A percentile compares a stretch with the other conserved stretches of the same genome.
These are phyloP conservation scores for Ophiostoma ulmi DNA, from an alignment of 2,329 filamentous ascomycete species.

Conservation along the genomic window DNA sequence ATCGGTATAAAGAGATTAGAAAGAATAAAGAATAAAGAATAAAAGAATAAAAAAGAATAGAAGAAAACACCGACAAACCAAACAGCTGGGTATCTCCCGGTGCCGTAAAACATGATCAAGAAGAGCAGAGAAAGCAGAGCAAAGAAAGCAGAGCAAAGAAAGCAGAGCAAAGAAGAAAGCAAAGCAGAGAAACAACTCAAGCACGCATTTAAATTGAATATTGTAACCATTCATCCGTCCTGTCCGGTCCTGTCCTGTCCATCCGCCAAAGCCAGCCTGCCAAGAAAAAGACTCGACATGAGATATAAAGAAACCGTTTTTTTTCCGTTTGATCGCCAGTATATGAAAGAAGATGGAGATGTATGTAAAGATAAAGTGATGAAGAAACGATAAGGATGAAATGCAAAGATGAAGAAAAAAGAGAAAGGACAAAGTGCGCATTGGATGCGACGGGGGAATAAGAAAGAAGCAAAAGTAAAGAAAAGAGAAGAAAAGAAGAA, in stretches of 20 bases:
- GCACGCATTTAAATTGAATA: neutral
- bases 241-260: constrained; percentile 1
- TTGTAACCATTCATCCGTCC: neutral
- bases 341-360: neutral
- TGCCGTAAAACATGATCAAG: neutral
- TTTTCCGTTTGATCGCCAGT: constrained; percentile 11
- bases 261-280: constrained; percentile 13
- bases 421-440: constrained; percentile 4
- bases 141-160: neutral
- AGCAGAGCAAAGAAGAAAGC: neutral
- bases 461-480: neutral
- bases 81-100: constrained; percentile 2
- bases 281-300: constrained; percentile 4
- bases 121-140: neutral
- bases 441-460: constrained; percentile 13
- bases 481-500: neutral
- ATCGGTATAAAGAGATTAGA: neutral
- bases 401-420: neutral
- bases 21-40: neutral
- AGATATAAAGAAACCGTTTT: constrained; percentile 4
- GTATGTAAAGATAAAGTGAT: neutral
- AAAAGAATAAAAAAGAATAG: neutral
- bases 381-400: neutral
- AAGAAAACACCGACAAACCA: neutral
- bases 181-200: neutral